These are phyloP conservation scores for Nephromyces sp. DNA, from an alignment of 169 alveolate genomes.

Conservation along the genomic window DNA sequence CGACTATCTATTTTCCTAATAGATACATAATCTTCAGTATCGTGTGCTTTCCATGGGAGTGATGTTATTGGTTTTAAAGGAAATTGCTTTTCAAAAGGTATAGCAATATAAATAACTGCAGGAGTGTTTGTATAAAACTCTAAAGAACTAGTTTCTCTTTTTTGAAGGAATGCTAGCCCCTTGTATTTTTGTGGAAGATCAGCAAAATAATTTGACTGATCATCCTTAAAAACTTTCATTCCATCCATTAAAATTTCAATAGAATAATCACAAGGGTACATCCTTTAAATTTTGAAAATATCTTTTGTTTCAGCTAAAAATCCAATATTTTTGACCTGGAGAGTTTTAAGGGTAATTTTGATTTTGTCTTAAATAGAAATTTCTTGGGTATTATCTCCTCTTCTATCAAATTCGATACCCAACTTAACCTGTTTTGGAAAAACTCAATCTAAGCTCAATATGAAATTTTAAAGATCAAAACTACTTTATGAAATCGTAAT, in stretches of 20 bases:
- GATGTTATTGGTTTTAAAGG: slow-evolving; percentile 13
- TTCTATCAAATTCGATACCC: slow-evolving; percentile 46
- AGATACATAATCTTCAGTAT: neutral
- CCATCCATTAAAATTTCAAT: slow-evolving; percentile 36
- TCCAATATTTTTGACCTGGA: neutral
- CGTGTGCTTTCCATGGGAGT: slow-evolving; percentile 12
- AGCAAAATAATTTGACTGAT: slow-evolving; percentile 30
- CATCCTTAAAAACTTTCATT: slow-evolving; percentile 38
- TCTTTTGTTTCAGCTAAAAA: neutral
- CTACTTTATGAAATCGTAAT: slow-evolving; percentile 32
- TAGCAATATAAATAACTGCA: slow-evolving; percentile 46
- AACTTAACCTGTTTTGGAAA: no score
- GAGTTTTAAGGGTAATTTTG: slow-evolving; percentile 25
- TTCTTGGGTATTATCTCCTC: slow-evolving; percentile 41
- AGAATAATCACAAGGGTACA: slow-evolving; percentile 45
- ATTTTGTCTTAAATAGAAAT: slow-evolving; percentile 41
- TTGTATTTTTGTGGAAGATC: slow-evolving; percentile 44
- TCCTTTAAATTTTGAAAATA: no score
- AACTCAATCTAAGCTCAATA: slow-evolving; percentile 20
- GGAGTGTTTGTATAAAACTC: slow-evolving; percentile 34
- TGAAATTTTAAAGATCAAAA: neutral
- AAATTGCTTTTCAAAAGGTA: slow-evolving; percentile 20
- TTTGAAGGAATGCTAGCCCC: slow-evolving; percentile 42
- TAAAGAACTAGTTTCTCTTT: slow-evolving; percentile 16
- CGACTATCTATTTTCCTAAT: neutral